Percentiles rank a stretch among this genome's conserved stretches.
phyloP scores from a whole-genome alignment of 305 asterid species.

The Solanum chacoense region DNA sequence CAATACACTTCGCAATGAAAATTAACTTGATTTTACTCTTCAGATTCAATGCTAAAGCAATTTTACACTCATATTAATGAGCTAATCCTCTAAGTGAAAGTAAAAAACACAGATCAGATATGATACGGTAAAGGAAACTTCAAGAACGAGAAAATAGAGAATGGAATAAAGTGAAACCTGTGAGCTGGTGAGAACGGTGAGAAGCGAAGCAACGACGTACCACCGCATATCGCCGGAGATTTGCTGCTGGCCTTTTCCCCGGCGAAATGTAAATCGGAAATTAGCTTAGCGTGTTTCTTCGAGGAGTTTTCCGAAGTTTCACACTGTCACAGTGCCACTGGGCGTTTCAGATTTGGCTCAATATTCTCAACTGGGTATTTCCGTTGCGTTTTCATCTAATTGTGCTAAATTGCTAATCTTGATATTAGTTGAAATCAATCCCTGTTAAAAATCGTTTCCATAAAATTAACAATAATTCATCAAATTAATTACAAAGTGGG shows the following conservation, averaged over 20 bases:
- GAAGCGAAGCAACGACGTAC: slow-evolving; percentile 85
- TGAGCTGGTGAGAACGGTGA: slow-evolving; percentile 85
- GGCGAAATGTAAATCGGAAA: slow-evolving; percentile 5
- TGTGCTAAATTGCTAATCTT: not conserved
- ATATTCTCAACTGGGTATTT: not conserved
- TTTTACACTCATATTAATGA: not conserved
- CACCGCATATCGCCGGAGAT: slow-evolving; percentile 53
- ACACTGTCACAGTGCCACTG: not conserved
- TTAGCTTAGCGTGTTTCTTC: not conserved
- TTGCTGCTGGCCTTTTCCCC: slow-evolving; percentile 1
- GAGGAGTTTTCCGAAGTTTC: not conserved
- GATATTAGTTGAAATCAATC: not conserved
- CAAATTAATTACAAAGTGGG: not conserved
- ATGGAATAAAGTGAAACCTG: slow-evolving; percentile 39
- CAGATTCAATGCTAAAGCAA: not conserved
- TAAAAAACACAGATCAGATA: not conserved
- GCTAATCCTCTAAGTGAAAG: not conserved
- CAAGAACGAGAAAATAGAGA: not conserved
- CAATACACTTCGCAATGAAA: not conserved
- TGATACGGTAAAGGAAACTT: not conserved
- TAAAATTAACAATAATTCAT: not conserved
- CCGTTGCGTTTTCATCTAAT: not conserved
- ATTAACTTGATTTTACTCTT: not conserved
- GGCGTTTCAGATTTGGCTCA: not conserved
- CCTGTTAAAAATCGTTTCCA: not conserved